Conservation (phyloP, 2,329 filamentous ascomycete species). For the Nigrospora osmanthi region DNA sequence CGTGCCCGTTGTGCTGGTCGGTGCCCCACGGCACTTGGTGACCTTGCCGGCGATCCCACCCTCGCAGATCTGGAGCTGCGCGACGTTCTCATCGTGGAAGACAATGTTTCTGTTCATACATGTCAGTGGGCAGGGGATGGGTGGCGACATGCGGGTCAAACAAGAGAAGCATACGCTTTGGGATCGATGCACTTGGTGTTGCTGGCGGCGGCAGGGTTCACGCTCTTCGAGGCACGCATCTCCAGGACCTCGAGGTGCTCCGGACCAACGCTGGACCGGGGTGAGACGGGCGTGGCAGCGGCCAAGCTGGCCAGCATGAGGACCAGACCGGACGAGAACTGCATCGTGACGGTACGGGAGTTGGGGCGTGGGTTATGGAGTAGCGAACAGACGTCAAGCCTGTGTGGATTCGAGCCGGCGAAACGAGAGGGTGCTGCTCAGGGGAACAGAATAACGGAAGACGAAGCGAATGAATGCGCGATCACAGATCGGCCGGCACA, state of each 20-base stretch:
- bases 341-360: conserved; percentile 7
- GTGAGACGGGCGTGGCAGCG: conserved; percentile 25
- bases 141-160: background rate
- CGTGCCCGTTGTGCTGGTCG: conserved; percentile 34
- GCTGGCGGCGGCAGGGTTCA: conserved; percentile 32
- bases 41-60: conserved; percentile 40
- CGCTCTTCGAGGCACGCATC: conserved; percentile 26
- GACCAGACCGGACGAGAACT: conserved; percentile 21
- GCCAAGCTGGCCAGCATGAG: conserved; percentile 21
- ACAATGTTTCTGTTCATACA: conserved; percentile 26
- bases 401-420: too few species aligned
- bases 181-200: conserved; percentile 32
- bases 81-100: conserved; percentile 41
- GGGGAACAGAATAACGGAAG: too few species aligned
- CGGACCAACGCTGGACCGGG: conserved; percentile 28
- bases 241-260: conserved; percentile 36
- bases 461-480: too few species aligned
- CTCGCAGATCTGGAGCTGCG: conserved; percentile 37
- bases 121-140: background rate
- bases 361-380: too few species aligned
- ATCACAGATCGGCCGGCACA: too few species aligned
- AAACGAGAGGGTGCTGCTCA: too few species aligned
- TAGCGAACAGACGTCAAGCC: too few species aligned
- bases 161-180: conserved; percentile 23
- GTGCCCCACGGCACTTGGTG: conserved; percentile 35